Evolutionary conservation across 2,329 filamentous ascomycete species (phyloP).

Genomic region (Xylogone sp.): DNA sequence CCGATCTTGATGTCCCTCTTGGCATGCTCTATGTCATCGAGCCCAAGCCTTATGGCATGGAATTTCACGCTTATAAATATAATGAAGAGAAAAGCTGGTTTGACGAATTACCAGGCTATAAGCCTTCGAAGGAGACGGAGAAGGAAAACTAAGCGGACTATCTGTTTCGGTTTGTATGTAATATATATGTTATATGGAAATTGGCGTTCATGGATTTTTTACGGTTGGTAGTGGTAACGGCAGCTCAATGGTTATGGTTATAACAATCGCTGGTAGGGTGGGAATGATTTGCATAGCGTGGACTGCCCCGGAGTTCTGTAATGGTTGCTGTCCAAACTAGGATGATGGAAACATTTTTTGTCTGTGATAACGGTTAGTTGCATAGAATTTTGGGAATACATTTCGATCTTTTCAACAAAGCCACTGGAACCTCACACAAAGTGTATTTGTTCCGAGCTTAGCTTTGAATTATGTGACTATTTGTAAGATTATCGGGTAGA

Average conservation of each 20-base stretch:
- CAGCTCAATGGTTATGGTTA: background rate
- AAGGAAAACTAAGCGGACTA: slow-evolving; percentile 17
- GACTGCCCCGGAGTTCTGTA: background rate
- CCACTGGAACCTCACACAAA: no score
- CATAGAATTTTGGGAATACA: no score
- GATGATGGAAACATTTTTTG: no score
- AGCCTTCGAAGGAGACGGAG: slow-evolving; percentile 54
- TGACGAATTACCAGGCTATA: slow-evolving; percentile 79
- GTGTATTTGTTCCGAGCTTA: no score
- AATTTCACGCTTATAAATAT: slow-evolving; percentile 94
- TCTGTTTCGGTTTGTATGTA: background rate
- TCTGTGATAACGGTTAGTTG: no score
- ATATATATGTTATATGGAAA: background rate
- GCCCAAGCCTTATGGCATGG: slow-evolving; percentile 95
- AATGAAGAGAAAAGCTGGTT: slow-evolving; percentile 77
- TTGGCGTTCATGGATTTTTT: background rate
- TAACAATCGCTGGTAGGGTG: background rate
- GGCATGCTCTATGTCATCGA: slow-evolving; percentile 94
- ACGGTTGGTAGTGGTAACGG: no score
- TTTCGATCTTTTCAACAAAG: no score
- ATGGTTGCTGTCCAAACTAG: no score
- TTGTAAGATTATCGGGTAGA: no score
- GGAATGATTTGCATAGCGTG: background rate
- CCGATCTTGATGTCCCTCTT: slow-evolving; percentile 88
- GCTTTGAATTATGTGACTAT: no score